These are phyloP conservation scores for Candida takata DNA, from an alignment of 805 yeast species.

Conservation along the genomic window DNA sequence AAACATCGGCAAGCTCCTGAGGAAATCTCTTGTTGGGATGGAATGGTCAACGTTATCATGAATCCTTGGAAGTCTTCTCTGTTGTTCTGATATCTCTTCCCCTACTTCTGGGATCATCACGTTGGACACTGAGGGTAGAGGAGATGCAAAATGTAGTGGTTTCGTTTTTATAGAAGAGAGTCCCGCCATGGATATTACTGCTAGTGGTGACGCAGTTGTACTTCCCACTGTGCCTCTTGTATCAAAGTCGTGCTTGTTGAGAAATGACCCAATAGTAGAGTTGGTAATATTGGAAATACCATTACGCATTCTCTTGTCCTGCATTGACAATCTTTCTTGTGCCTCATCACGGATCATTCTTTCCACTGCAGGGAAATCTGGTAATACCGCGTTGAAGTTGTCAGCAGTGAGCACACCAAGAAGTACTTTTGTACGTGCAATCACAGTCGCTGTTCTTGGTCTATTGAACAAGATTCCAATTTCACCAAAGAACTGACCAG, in stretches of 20 bases:
- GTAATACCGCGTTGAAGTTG: conserved; percentile 49
- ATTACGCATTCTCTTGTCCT: conserved; percentile 49
- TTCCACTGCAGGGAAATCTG: conserved; percentile 59
- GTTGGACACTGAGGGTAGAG: conserved; percentile 5
- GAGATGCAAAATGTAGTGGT: conserved; percentile 19
- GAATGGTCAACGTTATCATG: conserved; percentile 44
- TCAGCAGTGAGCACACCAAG: conserved; percentile 65
- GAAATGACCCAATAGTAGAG: conserved; percentile 2
- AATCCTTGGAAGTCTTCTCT: conserved; percentile 14
- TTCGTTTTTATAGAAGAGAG: too few relatives aligned
- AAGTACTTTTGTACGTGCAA: conserved; percentile 59
- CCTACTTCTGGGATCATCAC: too few relatives aligned
- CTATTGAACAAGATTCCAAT: conserved; percentile 70
- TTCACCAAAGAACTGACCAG: conserved; percentile 74
- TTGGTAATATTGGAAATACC: conserved; percentile 29
- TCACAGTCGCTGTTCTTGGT: conserved; percentile 74
- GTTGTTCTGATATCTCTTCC: too few relatives aligned
- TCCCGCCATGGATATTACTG: conserved; percentile 38
- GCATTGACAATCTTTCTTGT: conserved; percentile 67
- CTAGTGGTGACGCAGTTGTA: conserved; percentile 26
- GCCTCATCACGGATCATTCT: conserved; percentile 71
- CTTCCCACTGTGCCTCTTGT: conserved; percentile 24
- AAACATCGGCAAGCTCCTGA: conserved; percentile 54
- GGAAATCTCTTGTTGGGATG: conserved; percentile 49
- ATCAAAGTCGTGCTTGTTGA: conserved; percentile 3